A percentile compares a stretch with the other conserved stretches of the same genome.
Evolutionary conservation across 169 alveolate species (phyloP).

Genomic region (Eimeria tenella): DNA sequence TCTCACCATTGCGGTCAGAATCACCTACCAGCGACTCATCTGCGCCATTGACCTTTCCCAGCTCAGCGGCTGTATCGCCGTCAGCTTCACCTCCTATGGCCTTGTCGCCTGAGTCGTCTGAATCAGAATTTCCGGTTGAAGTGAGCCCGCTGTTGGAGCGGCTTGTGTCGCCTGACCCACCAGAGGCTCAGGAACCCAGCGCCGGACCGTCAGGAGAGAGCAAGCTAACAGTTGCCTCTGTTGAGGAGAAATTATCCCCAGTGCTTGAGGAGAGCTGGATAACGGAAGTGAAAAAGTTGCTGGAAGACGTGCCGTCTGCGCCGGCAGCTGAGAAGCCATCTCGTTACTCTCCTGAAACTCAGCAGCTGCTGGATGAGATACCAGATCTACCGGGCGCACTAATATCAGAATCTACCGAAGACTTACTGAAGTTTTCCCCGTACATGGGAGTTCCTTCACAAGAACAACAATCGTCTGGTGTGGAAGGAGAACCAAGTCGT

Average conservation of each 20-base stretch:
- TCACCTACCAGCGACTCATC: background rate
- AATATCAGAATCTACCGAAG: slow-evolving; percentile 32
- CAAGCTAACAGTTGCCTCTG: background rate
- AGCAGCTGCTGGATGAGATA: background rate
- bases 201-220: background rate
- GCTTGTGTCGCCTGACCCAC: background rate
- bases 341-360: slow-evolving; percentile 22
- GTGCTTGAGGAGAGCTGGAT: background rate
- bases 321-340: background rate
- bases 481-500: background rate
- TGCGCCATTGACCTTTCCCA: background rate
- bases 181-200: background rate
- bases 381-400: slow-evolving; percentile 24
- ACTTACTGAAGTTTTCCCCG: slow-evolving; percentile 7
- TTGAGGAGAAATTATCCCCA: background rate
- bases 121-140: background rate
- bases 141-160: background rate
- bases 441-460: slow-evolving; percentile 5
- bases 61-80: background rate
- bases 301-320: background rate
- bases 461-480: background rate
- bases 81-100: background rate
- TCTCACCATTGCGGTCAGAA: background rate
- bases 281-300: background rate
- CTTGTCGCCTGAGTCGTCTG: background rate